phyloP scores from a whole-genome alignment of 176 grass and related monocot species.

The Musa itinerans region DNA sequence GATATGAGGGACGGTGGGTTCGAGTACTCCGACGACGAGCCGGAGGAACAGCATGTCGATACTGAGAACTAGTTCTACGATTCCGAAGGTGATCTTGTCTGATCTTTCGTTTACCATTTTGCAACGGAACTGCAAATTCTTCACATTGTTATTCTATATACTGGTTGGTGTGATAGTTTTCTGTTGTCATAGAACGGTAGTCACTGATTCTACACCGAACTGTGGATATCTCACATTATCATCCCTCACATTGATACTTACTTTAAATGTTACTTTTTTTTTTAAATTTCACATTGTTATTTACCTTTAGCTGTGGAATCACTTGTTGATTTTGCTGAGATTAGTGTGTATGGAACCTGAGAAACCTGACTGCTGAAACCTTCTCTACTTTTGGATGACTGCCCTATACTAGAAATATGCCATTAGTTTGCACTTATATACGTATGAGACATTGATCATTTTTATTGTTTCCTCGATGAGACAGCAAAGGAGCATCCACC shows the following conservation, averaged over 20 bases:
- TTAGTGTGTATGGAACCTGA: conserved; percentile 79
- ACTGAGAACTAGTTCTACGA: conserved; percentile 97
- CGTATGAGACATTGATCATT: too few species aligned
- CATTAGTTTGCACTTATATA: too few species aligned
- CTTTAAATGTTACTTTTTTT: too few species aligned
- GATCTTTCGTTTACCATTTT: conserved; percentile 5
- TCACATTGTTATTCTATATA: neutral
- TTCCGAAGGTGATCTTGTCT: conserved; percentile 47
- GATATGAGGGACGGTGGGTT: conserved; percentile 95
- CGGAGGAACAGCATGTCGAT: conserved; percentile 85
- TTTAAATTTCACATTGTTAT: neutral
- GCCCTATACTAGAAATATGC: too few species aligned
- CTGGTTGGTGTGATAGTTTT: neutral
- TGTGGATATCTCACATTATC: too few species aligned
- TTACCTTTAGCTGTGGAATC: conserved; percentile 32
- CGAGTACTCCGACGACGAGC: conserved; percentile 92
- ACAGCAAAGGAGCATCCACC: too few species aligned
- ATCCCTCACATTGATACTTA: too few species aligned
- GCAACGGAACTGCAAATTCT: neutral
- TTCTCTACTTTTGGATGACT: too few species aligned
- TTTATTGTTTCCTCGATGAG: too few species aligned
- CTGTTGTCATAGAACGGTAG: too few species aligned
- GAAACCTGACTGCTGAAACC: conserved; percentile 64
- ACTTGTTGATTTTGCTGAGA: conserved; percentile 62
- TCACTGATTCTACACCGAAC: too few species aligned